Conservation (phyloP, 179 eudicot species). For the Nepenthes alata region DNA sequence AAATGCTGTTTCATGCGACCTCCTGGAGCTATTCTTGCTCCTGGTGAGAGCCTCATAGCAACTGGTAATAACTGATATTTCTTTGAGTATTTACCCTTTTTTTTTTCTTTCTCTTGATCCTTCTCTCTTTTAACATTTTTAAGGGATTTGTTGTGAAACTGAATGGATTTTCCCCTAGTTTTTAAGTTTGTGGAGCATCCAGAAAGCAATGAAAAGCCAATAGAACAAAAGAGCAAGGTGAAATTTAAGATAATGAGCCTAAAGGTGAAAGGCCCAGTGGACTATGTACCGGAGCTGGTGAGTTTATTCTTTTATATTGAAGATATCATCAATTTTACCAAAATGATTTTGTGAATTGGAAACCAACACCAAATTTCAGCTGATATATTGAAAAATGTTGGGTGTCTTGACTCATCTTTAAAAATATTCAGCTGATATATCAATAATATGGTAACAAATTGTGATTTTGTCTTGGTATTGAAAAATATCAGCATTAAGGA, state of each 20-base stretch:
- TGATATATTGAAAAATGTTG: no score
- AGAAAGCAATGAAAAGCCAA: slow-evolving; percentile 68
- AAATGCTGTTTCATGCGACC: slow-evolving; percentile 91
- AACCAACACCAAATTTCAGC: no score
- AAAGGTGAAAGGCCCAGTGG: slow-evolving; percentile 77
- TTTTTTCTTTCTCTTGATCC: background rate
- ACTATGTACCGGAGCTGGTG: slow-evolving; percentile 85
- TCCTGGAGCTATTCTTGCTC: slow-evolving; percentile 80
- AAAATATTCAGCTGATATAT: no score
- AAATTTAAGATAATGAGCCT: slow-evolving; percentile 94
- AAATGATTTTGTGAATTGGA: background rate
- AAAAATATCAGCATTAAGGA: no score
- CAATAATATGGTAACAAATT: no score
- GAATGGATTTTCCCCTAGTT: slow-evolving; percentile 27
- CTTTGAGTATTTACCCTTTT: background rate
- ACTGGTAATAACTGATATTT: slow-evolving; percentile 42
- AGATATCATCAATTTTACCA: background rate
- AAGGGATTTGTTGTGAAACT: background rate
- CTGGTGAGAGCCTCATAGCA: slow-evolving; percentile 72
- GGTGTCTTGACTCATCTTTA: no score
- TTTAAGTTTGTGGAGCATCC: slow-evolving; percentile 93
- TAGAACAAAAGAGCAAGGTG: slow-evolving; percentile 64
- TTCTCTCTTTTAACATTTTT: slow-evolving; percentile 6
- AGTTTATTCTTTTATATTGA: slow-evolving; percentile 6
- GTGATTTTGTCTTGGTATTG: no score